Conservation (phyloP, 1,284 basidiomycete species). For the Neolentinus lepideus region DNA sequence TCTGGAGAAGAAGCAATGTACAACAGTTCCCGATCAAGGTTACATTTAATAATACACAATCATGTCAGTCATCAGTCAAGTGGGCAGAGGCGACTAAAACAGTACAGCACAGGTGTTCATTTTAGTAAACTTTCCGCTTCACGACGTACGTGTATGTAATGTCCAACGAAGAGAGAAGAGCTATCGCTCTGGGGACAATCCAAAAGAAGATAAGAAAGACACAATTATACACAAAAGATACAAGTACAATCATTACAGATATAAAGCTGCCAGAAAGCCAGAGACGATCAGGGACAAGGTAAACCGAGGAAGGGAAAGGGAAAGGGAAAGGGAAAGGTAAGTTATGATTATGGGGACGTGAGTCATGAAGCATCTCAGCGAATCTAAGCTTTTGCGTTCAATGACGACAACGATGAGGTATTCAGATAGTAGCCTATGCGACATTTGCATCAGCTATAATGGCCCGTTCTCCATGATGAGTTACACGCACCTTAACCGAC, state of each 20-base stretch:
- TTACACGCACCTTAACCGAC: constrained; percentile 52
- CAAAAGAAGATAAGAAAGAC: background rate
- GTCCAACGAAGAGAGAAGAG: background rate
- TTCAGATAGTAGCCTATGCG: background rate
- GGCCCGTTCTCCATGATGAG: background rate
- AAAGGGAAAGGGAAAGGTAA: background rate
- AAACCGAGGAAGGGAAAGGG: background rate
- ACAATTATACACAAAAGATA: background rate
- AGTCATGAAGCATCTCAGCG: no score
- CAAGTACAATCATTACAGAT: background rate
- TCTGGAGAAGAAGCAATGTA: no score
- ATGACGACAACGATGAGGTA: background rate
- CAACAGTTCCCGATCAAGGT: no score
- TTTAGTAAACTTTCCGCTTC: no score
- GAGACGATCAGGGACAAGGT: background rate
- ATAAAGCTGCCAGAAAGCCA: background rate
- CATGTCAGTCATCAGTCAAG: no score
- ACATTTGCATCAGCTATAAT: no score
- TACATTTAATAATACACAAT: no score
- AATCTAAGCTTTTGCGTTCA: no score
- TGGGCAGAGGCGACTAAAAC: no score
- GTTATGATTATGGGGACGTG: background rate
- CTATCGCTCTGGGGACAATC: no score
- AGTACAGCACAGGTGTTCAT: no score
- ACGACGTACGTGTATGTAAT: no score